These are phyloP conservation scores for Dactylellina drechsleri DNA, from an alignment of 2,329 filamentous ascomycete genomes.

Conservation along the genomic window DNA sequence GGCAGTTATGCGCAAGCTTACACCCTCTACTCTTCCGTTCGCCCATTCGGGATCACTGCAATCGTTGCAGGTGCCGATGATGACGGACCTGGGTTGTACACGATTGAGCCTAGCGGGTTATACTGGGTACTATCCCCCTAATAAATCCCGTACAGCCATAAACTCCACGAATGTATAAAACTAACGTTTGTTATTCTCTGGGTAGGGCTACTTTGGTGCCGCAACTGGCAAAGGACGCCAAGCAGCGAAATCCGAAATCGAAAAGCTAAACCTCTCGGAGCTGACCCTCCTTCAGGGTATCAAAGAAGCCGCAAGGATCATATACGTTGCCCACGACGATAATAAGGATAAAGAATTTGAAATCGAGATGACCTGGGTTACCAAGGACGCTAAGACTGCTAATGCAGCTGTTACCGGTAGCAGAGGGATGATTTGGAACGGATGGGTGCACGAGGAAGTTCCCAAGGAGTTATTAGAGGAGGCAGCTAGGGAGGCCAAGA, in stretches of 20 bases:
- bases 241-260: slow-evolving; percentile 95
- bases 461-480: slow-evolving; percentile 90
- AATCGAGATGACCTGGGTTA: slow-evolving; percentile 99
- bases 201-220: slow-evolving; percentile 90
- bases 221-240: slow-evolving; percentile 97
- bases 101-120: slow-evolving; percentile 96
- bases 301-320: slow-evolving; percentile 95
- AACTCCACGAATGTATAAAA: not conserved
- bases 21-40: slow-evolving; percentile 95
- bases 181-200: not conserved
- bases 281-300: slow-evolving; percentile 86
- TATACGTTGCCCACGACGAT: slow-evolving; percentile 96
- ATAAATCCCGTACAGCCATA: slow-evolving; percentile 45
- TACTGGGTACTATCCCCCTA: slow-evolving; percentile 76
- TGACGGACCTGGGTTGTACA: slow-evolving; percentile 94
- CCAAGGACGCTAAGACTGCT: slow-evolving; percentile 76
- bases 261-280: slow-evolving; percentile 89
- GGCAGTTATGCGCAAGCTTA: slow-evolving; percentile 96
- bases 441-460: slow-evolving; percentile 91
- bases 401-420: slow-evolving; percentile 64
- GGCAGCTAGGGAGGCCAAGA: slow-evolving; percentile 91
- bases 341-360: slow-evolving; percentile 99
- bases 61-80: slow-evolving; percentile 95
- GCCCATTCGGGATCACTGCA: slow-evolving; percentile 94
- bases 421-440: slow-evolving; percentile 61